Evolutionary conservation across 1,284 basidiomycete species (phyloP), one percentile per base, ranked within the genome.

Genomic region (Amylostereum areolatum): DNA sequence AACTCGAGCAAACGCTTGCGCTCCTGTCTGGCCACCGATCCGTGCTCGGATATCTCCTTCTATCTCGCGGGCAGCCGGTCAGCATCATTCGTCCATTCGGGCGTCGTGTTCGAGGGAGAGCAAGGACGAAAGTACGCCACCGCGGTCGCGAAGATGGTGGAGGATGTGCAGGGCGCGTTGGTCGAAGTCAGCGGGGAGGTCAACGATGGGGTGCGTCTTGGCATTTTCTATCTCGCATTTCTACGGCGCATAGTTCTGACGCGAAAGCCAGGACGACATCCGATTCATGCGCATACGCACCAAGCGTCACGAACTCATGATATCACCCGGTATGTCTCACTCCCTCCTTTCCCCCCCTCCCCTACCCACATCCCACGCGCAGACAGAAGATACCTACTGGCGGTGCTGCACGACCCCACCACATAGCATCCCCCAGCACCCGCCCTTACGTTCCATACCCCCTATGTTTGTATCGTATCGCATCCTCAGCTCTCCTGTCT

Each of bases 201-300:
- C 50, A 74, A 62, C 33, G 82, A 83, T 42, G 74, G 68, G 52
- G 76, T 82, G 62, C 64, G 73, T 72, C 52, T 43, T 50, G 12
- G 29, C 7, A 6, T 41, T 42, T 45, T 40, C 53, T 32, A 8
- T 34, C 10, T 36, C 24, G 29, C 27, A 43, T 24, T 42, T 5
- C 25, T 4, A 25, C 34, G 44, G 25, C 30, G n/a, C n/a, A n/a
- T n/a, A n/a, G 41, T 39, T 31, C 39, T 53, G 30, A 47, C 30
- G 28, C 32, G 24, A 27, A 25, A 37, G 32, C 30, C 56, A 95
- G 92, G 93, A 96, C 62, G 86, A 91, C 47, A 74, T 96, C 46
- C 78, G 82, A 51, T 92, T 97, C 62, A 82, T 97, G 78, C 75
- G 93, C 46, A 92, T 97, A 67, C 79, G 94, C 45, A 96, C 92